Percentiles rank a stretch among this genome's conserved stretches.
These are phyloP conservation scores for Colletotrichum neosansevieriae DNA, from an alignment of 2,329 filamentous ascomycete species.

Conservation along the genomic window DNA sequence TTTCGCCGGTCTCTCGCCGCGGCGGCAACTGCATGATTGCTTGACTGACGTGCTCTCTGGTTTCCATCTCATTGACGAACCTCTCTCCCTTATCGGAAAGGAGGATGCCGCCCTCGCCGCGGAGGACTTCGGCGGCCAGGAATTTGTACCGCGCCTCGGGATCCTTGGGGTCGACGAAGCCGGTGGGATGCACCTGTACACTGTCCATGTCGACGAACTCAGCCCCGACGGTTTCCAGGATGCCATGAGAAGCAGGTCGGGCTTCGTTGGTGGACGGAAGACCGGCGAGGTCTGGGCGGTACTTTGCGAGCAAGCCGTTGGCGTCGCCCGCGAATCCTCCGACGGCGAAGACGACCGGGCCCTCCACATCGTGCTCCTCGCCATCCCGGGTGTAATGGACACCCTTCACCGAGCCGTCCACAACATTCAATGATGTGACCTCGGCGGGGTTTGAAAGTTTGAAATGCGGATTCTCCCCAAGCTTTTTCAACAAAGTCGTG, in stretches of 20 bases:
- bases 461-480: conserved; percentile 64
- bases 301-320: conserved; percentile 64
- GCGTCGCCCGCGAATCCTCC: conserved; percentile 75
- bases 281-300: conserved; percentile 69
- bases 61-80: conserved; percentile 74
- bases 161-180: conserved; percentile 68
- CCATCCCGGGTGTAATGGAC: conserved; percentile 61
- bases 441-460: conserved; percentile 63
- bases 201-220: conserved; percentile 63
- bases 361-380: conserved; percentile 55
- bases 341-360: conserved; percentile 69
- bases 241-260: conserved; percentile 63
- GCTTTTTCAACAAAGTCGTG: conserved; percentile 61
- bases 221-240: conserved; percentile 56
- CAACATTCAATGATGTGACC: conserved; percentile 63
- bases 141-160: conserved; percentile 65
- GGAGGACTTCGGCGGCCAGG: conserved; percentile 71
- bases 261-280: conserved; percentile 74
- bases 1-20: conserved; percentile 44
- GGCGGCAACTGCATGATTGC: conserved; percentile 59
- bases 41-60: conserved; percentile 66
- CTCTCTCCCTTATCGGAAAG: conserved; percentile 59
- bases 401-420: conserved; percentile 56
- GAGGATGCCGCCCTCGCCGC: conserved; percentile 72
- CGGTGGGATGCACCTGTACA: conserved; percentile 75